Base-by-base conservation (phyloP, 2,329 filamentous ascomycete genomes). In the Xylariaceae sp. region DNA sequence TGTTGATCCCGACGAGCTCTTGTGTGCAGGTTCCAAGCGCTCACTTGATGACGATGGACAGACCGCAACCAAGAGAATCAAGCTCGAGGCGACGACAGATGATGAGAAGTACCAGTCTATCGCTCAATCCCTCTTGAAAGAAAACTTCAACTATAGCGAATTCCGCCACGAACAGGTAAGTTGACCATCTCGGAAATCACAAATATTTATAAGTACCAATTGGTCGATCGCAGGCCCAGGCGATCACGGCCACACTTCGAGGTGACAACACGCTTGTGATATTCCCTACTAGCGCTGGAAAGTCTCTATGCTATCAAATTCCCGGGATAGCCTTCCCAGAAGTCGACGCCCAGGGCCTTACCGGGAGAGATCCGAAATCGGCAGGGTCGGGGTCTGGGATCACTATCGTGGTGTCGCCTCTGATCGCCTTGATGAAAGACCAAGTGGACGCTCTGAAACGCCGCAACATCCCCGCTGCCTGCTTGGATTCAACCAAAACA, bases 401-500 rank as follows among this genome's bases (percentile, higher is more conserved):
- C 49, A 80, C 75, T 1, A 67, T 81, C 5, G 74, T 80, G 3
- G 74, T 80, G 2, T 80, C 75, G 0, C 76, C 76, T 0, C 60
- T 80, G 3, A 76, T 80, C 41, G 76, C 76, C 2, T 55, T 81
- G 42, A 80, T 80, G 77, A 81, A 81, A 55, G 77, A 82, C 49
- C 79, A 82, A 52, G 76, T 79, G 0, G 77, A 82, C 51, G 71
- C 73, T 2, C 64, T 82, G 17, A 64, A 69, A 37, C 66, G 66
- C 8, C 68, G 70, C 22, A 72, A 72, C 1, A 71, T 82, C 8
- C 55, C 69, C 8, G 79, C 77, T 7, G 78, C 76, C 2, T 73
- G 71, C 6, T 63, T 81, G 10, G 76, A 82, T 55, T 82, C 77
- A 0, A 76, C 71, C 4, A 80, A 79, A 53, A 70, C 69, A 0